Percentiles rank a stretch among this genome's conserved stretches.
Conservation (phyloP, 2,329 filamentous ascomycete genomes). For the Venturia asperata region DNA sequence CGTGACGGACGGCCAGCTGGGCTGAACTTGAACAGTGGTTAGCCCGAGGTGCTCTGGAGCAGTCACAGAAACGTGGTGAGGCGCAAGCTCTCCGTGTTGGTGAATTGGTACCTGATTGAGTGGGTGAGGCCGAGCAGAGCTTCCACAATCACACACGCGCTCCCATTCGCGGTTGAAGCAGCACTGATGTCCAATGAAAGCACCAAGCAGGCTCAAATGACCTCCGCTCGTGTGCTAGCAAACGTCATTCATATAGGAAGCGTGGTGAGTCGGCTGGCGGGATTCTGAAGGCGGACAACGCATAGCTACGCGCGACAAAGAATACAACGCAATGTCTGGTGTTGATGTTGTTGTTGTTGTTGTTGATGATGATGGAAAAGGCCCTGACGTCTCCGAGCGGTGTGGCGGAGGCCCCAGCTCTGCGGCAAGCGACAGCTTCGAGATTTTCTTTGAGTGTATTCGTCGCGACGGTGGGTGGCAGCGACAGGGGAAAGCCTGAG, state of each 20-base stretch:
- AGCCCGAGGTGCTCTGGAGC: neutral
- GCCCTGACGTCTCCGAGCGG: conserved; percentile 15
- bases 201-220: conserved; percentile 9
- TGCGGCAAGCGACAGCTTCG: conserved; percentile 8
- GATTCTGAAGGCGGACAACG: conserved; percentile 14
- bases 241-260: conserved; percentile 12
- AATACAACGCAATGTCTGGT: neutral
- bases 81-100: conserved; percentile 4
- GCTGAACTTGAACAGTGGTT: neutral
- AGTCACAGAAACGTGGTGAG: neutral
- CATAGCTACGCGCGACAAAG: conserved; percentile 16
- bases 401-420: conserved; percentile 12
- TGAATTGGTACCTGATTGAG: conserved; percentile 14
- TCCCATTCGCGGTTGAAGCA: conserved; percentile 14
- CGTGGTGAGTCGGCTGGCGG: conserved; percentile 12
- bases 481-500: conserved; percentile 12
- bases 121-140: conserved; percentile 13
- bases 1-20: neutral
- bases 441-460: conserved; percentile 3
- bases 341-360: conserved; percentile 1
- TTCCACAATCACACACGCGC: conserved; percentile 11
- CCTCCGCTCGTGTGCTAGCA: conserved; percentile 10
- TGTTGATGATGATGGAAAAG: neutral
- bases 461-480: neutral
- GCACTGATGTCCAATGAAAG: conserved; percentile 13